These are phyloP conservation scores for Dioscorea zingiberensis DNA, from an alignment of 106 monocot species.

Conservation along the genomic window DNA sequence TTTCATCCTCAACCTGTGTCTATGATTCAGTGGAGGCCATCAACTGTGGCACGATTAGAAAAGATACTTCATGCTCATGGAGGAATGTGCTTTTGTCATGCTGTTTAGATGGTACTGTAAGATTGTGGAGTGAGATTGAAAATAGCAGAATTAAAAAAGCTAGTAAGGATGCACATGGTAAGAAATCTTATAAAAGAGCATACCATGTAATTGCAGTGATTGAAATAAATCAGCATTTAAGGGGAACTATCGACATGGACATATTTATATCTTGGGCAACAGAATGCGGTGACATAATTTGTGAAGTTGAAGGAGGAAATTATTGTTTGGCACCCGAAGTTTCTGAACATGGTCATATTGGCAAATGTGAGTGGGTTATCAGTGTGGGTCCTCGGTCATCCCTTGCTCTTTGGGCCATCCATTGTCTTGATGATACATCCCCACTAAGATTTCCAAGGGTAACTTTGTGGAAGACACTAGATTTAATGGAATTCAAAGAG, in stretches of 20 bases:
- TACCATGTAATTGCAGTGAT: conserved; percentile 81
- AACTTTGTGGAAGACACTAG: conserved; percentile 67
- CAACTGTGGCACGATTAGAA: conserved; percentile 11
- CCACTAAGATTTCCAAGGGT: conserved; percentile 79
- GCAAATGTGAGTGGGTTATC: conserved; percentile 85
- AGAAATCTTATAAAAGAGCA: conserved; percentile 22
- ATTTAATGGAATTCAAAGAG: conserved; percentile 21
- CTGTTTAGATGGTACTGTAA: conserved; percentile 80
- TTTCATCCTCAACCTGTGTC: conserved; percentile 71
- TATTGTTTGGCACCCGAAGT: conserved; percentile 19
- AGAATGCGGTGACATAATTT: conserved; percentile 40
- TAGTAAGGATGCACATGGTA: conserved; percentile 34
- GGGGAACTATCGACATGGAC: conserved; percentile 53
- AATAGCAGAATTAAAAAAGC: conserved; percentile 32
- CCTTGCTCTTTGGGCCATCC: conserved; percentile 73
- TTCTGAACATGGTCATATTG: conserved; percentile 34
- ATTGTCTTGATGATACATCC: conserved; percentile 78
- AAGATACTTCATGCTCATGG: conserved; percentile 16
- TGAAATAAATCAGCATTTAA: conserved; percentile 68
- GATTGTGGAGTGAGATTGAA: conserved; percentile 91
- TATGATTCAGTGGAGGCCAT: conserved; percentile 92
- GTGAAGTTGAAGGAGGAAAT: conserved; percentile 24
- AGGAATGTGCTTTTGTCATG: conserved; percentile 79
- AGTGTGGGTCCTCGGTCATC: conserved; percentile 48
- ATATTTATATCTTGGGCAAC: conserved; percentile 69